Evolutionary conservation across 108 stramenopile species (phyloP), one percentile per base, ranked within the genome.

Genomic region (Nannochloropsis gaditana): DNA sequence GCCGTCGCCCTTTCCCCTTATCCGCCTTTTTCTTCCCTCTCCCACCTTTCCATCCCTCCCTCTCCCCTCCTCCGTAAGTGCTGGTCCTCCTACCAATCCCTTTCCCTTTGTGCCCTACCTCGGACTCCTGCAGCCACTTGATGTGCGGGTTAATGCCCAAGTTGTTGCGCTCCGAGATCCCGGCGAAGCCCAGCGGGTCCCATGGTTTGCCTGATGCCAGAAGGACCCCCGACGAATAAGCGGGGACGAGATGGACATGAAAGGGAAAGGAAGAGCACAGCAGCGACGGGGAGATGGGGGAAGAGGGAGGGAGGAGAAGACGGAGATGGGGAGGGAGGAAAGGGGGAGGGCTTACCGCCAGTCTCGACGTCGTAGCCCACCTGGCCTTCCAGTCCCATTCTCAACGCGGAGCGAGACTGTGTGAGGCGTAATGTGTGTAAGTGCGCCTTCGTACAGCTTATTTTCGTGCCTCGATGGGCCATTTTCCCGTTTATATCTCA

Each of bases 111-210:
- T 50, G 15, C 59, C 59, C 6, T n/a, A 73, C 59, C 59, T 88
- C 87, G n/a, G 87, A 11, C 84, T 88, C 87, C 11, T 84, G 87
- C 45, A 88, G 84, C 87, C 87, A 88, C 87, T 88, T 80, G 79
- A 81, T 88, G 44, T 80, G 84, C 84, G 81, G 87, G 21, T 79
- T 81, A 80, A 81, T 88, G 80, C 84, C 87, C 50, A 82, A 1
- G 43, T 45, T 79, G 81, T 88, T 88, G 87, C 84, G 45, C 81
- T 45, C 19, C 50, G 84, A 84, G 21, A 84, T 45, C 81, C 84
- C 84, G 8, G 87, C 81, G 11, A 88, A 80, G 11, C 87, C 87
- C 11, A 88, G 80, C 43, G 87, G 87, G 84, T 88, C 87, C 83
- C 84, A 88, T 2, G 84, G 80, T 45, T 84, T 45, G 41, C 31